Conservation (phyloP, 2,329 filamentous ascomycete genomes). For the Dryadomyces sulphureus region DNA sequence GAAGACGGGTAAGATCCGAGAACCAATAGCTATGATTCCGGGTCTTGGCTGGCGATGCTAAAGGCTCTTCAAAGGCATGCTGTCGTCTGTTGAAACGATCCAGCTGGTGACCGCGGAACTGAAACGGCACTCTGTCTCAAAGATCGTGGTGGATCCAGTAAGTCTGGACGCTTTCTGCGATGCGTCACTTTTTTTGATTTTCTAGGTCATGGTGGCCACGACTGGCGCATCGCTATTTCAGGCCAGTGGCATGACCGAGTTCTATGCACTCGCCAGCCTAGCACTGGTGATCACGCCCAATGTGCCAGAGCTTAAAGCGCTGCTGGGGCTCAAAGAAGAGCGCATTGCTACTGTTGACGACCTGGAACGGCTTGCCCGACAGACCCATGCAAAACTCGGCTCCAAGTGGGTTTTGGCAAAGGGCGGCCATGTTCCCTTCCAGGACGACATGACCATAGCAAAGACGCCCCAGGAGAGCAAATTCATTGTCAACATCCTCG, state of each 20-base stretch:
- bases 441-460: conserved; percentile 44
- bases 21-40: not conserved
- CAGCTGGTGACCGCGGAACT: conserved; percentile 52
- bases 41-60: not conserved
- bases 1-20: conserved; percentile 55
- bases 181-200: too few species aligned
- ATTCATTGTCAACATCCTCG: conserved; percentile 64
- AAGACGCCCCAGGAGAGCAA: conserved; percentile 41
- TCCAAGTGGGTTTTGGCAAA: conserved; percentile 75
- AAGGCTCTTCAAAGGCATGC: conserved; percentile 51
- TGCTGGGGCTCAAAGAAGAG: conserved; percentile 33
- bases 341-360: conserved; percentile 44
- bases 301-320: conserved; percentile 55
- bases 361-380: conserved; percentile 51
- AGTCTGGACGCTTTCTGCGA: conserved; percentile 7
- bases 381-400: conserved; percentile 48
- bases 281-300: conserved; percentile 65
- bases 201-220: conserved; percentile 80
- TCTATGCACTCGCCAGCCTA: conserved; percentile 48
- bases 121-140: conserved; percentile 37
- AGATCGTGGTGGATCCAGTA: conserved; percentile 63
- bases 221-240: conserved; percentile 59
- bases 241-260: conserved; percentile 42
- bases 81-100: conserved; percentile 59
- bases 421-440: conserved; percentile 77